phyloP scores from a whole-genome alignment of 1,139 yeast genomes.

The Yamadazyma membranifaciens region DNA sequence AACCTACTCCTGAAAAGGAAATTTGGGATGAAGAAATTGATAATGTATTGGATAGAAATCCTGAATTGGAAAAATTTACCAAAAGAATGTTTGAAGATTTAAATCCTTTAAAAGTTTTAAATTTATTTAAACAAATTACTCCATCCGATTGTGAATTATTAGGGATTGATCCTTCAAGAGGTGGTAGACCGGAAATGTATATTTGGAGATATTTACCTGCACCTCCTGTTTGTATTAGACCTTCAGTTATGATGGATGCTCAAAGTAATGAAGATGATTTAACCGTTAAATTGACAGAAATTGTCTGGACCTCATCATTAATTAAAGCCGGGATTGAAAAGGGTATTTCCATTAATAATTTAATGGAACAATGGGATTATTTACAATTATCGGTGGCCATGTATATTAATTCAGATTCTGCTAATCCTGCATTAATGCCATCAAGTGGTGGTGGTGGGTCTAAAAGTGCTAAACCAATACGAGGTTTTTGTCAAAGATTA shows the following conservation, averaged over 20 bases:
- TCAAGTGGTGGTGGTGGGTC: slow-evolving; percentile 60
- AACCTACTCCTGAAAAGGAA: slow-evolving; percentile 77
- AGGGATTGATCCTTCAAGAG: slow-evolving; percentile 83
- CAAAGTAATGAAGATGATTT: slow-evolving; percentile 96
- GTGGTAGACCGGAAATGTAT: slow-evolving; percentile 95
- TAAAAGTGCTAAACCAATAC: slow-evolving; percentile 71
- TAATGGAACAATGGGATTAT: slow-evolving; percentile 99
- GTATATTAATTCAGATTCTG: slow-evolving; percentile 95
- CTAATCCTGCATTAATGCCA: slow-evolving; percentile 74
- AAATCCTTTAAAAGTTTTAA: slow-evolving; percentile 87
- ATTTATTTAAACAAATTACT: slow-evolving; percentile 78
- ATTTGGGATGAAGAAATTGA: slow-evolving; percentile 87
- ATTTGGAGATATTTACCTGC: slow-evolving; percentile 98
- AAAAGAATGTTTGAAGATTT: slow-evolving; percentile 91
- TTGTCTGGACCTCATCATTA: slow-evolving; percentile 92
- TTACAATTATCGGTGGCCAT: slow-evolving; percentile 93
- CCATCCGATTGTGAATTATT: slow-evolving; percentile 90
- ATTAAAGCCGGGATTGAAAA: slow-evolving; percentile 93
- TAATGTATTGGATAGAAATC: slow-evolving; percentile 64
- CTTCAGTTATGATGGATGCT: slow-evolving; percentile 93
- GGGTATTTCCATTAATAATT: slow-evolving; percentile 86
- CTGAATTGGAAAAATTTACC: slow-evolving; percentile 85
- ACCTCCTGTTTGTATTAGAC: slow-evolving; percentile 98
- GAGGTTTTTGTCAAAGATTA: slow-evolving; percentile 95
- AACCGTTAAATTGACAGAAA: slow-evolving; percentile 93